phyloP scores from a whole-genome alignment of 2,329 filamentous ascomycete species.

The Monosporascus sp. region DNA sequence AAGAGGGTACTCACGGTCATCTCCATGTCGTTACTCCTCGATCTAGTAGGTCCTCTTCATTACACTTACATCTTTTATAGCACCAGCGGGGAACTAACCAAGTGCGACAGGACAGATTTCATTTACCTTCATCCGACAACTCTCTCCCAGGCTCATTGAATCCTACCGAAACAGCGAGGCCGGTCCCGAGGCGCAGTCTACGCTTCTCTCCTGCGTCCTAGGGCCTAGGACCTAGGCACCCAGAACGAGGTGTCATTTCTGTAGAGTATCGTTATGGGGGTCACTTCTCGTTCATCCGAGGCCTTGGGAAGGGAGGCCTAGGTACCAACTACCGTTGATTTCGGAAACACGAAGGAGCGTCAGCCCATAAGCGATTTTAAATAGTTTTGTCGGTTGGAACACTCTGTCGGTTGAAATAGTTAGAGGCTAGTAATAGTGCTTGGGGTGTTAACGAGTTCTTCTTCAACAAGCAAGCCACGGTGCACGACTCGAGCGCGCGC shows the following conservation, averaged over 20 bases:
- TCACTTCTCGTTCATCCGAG: too few species aligned
- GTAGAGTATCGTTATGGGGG: too few species aligned
- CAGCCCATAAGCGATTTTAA: too few species aligned
- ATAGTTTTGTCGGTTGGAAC: not conserved
- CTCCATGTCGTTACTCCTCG: slow-evolving; percentile 81
- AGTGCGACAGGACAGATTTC: slow-evolving; percentile 61
- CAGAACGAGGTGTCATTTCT: slow-evolving; percentile 53
- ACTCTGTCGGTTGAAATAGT: not conserved
- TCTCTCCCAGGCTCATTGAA: slow-evolving; percentile 90
- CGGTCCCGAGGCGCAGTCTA: slow-evolving; percentile 34
- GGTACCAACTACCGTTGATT: too few species aligned
- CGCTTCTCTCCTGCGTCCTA: slow-evolving; percentile 73
- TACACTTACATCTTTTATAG: not conserved
- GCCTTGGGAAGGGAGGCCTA: too few species aligned
- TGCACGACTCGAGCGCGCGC: not conserved
- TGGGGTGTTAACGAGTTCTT: not conserved
- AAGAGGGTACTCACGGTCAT: slow-evolving; percentile 83
- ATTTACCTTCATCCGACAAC: slow-evolving; percentile 95
- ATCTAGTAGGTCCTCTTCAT: slow-evolving; percentile 61
- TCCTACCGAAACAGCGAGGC: slow-evolving; percentile 89
- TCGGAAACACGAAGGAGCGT: too few species aligned
- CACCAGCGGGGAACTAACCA: not conserved
- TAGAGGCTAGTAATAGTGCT: not conserved
- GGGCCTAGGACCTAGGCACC: too few species aligned
- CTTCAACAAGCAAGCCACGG: not conserved